These are phyloP conservation scores for Polygonum maritimum DNA, from an alignment of 148 eudicot genomes.

Conservation along the genomic window DNA sequence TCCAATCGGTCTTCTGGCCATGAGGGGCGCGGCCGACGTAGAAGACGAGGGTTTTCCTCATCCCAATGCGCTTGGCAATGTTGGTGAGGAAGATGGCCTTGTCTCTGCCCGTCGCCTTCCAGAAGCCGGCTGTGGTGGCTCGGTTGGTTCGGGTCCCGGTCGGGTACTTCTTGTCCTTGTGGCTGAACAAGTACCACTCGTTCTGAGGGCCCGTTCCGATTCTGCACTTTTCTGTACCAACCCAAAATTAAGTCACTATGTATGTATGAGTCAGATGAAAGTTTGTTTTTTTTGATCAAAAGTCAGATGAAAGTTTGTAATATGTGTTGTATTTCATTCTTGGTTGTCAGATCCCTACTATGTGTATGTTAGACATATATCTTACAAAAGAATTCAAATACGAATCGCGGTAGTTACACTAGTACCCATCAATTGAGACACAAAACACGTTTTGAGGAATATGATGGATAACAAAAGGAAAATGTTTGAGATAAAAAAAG, in stretches of 20 bases:
- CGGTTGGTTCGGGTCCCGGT: conserved; percentile 88
- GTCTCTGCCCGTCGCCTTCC: conserved; percentile 97
- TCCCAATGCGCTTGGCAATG: conserved; percentile 53
- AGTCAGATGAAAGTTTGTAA: neutral
- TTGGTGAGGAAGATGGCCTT: conserved; percentile 58
- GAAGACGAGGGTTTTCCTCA: conserved; percentile 88
- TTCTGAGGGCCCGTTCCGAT: conserved; percentile 84
- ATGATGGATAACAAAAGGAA: no score
- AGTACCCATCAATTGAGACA: no score
- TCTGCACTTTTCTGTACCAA: conserved; percentile 64
- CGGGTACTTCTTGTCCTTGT: conserved; percentile 92
- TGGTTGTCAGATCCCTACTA: no score
- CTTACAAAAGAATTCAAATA: no score
- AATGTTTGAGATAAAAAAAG: no score
- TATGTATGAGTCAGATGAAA: neutral
- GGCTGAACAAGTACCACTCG: conserved; percentile 94
- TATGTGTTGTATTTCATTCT: no score
- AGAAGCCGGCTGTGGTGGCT: conserved; percentile 81
- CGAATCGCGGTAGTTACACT: no score
- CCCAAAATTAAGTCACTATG: neutral
- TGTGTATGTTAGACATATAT: no score
- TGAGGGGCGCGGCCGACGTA: conserved; percentile 96
- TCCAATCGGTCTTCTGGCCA: conserved; percentile 90
- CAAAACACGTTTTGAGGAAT: no score
- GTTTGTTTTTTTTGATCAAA: no score